phyloP scores from a whole-genome alignment of 257 asterid species.

The Ocimum tenuiflorum region DNA sequence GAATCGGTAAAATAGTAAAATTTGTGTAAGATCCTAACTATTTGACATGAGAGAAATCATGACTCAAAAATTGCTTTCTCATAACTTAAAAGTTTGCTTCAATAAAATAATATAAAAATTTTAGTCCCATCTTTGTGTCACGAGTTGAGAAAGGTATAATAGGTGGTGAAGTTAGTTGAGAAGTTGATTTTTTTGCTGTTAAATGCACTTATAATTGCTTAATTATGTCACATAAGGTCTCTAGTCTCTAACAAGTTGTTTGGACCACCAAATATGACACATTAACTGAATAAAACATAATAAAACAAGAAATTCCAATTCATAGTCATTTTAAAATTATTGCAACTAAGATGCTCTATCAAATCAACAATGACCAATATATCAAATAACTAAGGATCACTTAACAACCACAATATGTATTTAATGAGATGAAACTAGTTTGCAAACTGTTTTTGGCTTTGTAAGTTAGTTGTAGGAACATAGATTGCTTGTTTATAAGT shows the following conservation, averaged over 20 bases:
- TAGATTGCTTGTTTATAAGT: too few species aligned
- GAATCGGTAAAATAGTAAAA: too few species aligned
- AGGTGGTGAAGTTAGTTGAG: slow-evolving; percentile 24
- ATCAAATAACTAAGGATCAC: neutral
- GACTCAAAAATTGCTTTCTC: neutral
- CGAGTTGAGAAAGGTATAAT: slow-evolving; percentile 18
- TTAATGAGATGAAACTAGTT: too few species aligned
- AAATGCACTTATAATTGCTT: slow-evolving; percentile 21
- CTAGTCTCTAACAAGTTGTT: slow-evolving; percentile 16
- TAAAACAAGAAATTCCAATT: neutral
- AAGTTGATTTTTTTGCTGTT: slow-evolving; percentile 27
- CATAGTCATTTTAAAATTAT: slow-evolving; percentile 8
- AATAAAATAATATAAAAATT: neutral
- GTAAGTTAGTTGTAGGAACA: too few species aligned
- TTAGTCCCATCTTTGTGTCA: slow-evolving; percentile 8
- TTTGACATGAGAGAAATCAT: neutral
- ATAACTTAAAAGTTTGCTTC: neutral
- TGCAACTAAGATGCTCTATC: slow-evolving; percentile 8
- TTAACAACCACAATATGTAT: too few species aligned
- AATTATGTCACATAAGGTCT: neutral
- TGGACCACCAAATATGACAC: slow-evolving; percentile 20
- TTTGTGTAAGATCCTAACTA: too few species aligned
- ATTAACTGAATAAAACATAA: slow-evolving; percentile 21
- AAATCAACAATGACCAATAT: neutral
- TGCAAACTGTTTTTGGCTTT: too few species aligned